Percentiles rank a stretch among this genome's conserved stretches.
Conservation (phyloP, 169 alveolate genomes). For the Miamiensis avidus region DNA sequence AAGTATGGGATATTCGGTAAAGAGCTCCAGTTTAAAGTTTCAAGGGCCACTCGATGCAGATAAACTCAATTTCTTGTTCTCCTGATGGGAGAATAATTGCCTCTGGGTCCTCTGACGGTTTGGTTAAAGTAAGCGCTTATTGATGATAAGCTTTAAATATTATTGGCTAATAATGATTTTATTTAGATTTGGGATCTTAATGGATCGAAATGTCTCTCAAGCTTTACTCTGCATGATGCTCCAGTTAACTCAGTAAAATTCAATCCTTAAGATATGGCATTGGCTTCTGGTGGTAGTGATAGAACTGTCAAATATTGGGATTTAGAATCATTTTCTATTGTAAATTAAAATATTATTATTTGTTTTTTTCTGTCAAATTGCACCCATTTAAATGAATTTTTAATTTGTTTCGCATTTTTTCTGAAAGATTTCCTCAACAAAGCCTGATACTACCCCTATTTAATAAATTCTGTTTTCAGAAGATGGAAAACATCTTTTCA, state of each 20-base stretch:
- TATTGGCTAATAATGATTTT: no score
- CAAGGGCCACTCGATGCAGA: conserved; percentile 61
- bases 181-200: conserved; percentile 63
- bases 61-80: conserved; percentile 56
- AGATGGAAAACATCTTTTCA: conserved; percentile 48
- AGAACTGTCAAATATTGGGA: conserved; percentile 78
- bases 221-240: conserved; percentile 40
- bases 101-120: conserved; percentile 78
- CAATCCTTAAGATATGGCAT: conserved; percentile 74
- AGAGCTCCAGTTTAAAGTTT: conserved; percentile 52
- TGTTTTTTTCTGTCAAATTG: no score
- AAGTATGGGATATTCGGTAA: conserved; percentile 79
- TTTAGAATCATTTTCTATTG: conserved; percentile 58
- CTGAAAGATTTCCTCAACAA: conserved; percentile 44
- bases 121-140: conserved; percentile 38
- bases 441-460: conserved; percentile 55
- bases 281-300: conserved; percentile 74
- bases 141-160: conserved; percentile 10
- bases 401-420: no score
- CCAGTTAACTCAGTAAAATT: conserved; percentile 60
- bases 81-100: conserved; percentile 85
- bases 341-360: conserved; percentile 1
- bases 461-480: conserved; percentile 48
- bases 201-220: conserved; percentile 50
- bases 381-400: neutral